phyloP scores from a whole-genome alignment of 257 asterid genomes.

The Lycium ferocissimum region DNA sequence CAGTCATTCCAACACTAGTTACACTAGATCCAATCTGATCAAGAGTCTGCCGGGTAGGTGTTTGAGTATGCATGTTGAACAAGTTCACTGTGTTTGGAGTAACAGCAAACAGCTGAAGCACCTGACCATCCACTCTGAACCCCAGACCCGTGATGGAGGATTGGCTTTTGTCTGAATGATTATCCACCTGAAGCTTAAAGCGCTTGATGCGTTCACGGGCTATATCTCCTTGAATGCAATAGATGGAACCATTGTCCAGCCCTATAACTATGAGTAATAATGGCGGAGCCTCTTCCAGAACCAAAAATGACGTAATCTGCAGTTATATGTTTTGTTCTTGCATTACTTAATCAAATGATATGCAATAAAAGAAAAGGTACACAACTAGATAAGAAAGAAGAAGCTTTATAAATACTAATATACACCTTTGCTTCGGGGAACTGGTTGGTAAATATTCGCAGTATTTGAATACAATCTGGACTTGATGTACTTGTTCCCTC shows the following conservation, averaged over 20 bases:
- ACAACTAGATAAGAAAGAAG: conserved; percentile 22
- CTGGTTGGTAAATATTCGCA: conserved; percentile 83
- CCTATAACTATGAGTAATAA: conserved; percentile 89
- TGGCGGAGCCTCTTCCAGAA: conserved; percentile 96
- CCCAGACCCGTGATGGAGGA: conserved; percentile 79
- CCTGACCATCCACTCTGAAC: conserved; percentile 89
- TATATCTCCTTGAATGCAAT: conserved; percentile 96
- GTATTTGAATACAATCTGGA: conserved; percentile 86
- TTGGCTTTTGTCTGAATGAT: conserved; percentile 49
- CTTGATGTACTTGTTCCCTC: conserved; percentile 79
- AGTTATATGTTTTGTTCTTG: conserved; percentile 25
- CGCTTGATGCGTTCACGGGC: conserved; percentile 98
- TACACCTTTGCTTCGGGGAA: conserved; percentile 92
- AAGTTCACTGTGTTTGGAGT: conserved; percentile 87
- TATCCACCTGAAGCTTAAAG: conserved; percentile 78
- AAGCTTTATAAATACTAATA: neutral
- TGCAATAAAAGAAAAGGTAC: neutral
- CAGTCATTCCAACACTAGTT: conserved; percentile 85
- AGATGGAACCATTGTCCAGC: conserved; percentile 82
- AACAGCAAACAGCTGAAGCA: conserved; percentile 82
- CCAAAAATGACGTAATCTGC: conserved; percentile 85
- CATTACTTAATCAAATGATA: neutral
- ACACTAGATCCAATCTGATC: conserved; percentile 90
- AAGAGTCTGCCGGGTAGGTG: conserved; percentile 70
- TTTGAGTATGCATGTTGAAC: conserved; percentile 72